Base-by-base conservation (phyloP, 345 rosid genomes). In the Schrenkiella parvula region DNA sequence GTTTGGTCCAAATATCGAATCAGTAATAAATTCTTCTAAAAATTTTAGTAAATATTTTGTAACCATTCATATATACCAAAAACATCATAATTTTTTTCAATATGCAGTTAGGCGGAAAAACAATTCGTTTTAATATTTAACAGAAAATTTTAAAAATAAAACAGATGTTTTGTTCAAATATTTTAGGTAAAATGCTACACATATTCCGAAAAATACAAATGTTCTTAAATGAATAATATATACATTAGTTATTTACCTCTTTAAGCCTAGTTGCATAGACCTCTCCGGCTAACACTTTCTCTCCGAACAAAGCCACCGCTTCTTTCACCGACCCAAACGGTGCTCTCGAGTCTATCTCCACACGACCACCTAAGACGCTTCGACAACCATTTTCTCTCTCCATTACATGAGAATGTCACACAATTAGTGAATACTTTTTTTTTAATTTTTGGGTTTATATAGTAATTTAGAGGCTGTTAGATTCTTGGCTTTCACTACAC, bases 261-360 rank as follows among this genome's bases (percentile, higher is more conserved):
- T 70, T 78, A 84, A 82, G 80, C 62, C 68, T 48, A 75, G 53
- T 78, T 67, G 87, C 75, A 56, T 79, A 84, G 39, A 85, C 69
- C 62, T 89, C 89, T 32, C 81, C 83, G 5, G 88, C 88, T 37
- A 89, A 70, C 68, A 84, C 80, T 68, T 79, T 88, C 71, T 88
- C 91, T 0, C 96, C 93, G 64, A 91, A 91, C 82, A 91, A 46
- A 6, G 91, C 66, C 15, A 91, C 95, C 0, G 95, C 97, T 73
- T 91, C 96, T 75, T 77, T 87, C 44, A 91, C 93, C 1, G 97
- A 90, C n/a, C 82, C 79, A 76, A 90, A 90, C 1, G 95, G 90
- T 17, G 88, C 74, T 35, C 73, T 67, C 1, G 90, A 85, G 41
- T 90, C 97, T n/a, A 88, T 87, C 75, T 87, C 97, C 14, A 85